These are phyloP conservation scores for Pseudogymnoascus sp. DNA, from an alignment of 2,329 filamentous ascomycete genomes.

Conservation along the genomic window DNA sequence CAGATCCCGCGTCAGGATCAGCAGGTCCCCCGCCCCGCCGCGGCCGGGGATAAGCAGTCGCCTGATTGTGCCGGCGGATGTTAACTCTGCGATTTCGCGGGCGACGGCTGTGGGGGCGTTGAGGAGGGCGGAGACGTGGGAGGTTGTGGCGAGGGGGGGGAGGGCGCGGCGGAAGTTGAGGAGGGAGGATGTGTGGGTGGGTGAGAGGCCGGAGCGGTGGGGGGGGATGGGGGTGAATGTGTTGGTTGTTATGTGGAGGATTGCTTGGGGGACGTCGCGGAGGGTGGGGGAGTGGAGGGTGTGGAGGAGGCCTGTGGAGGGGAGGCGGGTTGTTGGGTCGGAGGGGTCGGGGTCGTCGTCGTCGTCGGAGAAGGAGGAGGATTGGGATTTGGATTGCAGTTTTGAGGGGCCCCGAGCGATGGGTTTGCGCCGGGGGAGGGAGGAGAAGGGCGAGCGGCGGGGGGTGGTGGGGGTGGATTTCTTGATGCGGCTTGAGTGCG, in stretches of 20 bases:
- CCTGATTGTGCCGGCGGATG: conserved; percentile 47
- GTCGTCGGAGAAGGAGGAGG: conserved; percentile 9
- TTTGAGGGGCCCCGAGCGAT: conserved; percentile 11
- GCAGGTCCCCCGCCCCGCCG: conserved; percentile 50
- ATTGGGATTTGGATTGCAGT: conserved; percentile 9
- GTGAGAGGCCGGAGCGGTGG: conserved; percentile 51
- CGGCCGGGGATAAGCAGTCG: conserved; percentile 54
- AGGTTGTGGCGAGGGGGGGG: conserved; percentile 56
- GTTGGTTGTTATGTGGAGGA: conserved; percentile 48
- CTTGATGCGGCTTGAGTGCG: conserved; percentile 26
- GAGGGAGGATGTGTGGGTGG: conserved; percentile 52
- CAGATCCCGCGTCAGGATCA: conserved; percentile 51
- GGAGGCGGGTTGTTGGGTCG: conserved; percentile 35
- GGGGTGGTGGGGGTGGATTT: conserved; percentile 21
- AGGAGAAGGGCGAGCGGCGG: conserved; percentile 23
- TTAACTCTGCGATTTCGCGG: conserved; percentile 55
- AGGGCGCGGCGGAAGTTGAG: conserved; percentile 51
- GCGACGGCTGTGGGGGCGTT: conserved; percentile 56
- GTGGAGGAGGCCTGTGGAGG: conserved; percentile 50
- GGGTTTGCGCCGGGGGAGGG: conserved; percentile 24
- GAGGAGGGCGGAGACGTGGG: conserved; percentile 58
- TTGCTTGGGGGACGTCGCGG: conserved; percentile 55
- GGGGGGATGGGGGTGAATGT: conserved; percentile 60
- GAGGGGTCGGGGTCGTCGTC: neutral
- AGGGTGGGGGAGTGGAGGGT: conserved; percentile 47